A percentile compares a stretch with the other conserved stretches of the same genome.
Evolutionary conservation across 2,329 filamentous ascomycete species (phyloP).

Genomic region (Aspergillus flavus): DNA sequence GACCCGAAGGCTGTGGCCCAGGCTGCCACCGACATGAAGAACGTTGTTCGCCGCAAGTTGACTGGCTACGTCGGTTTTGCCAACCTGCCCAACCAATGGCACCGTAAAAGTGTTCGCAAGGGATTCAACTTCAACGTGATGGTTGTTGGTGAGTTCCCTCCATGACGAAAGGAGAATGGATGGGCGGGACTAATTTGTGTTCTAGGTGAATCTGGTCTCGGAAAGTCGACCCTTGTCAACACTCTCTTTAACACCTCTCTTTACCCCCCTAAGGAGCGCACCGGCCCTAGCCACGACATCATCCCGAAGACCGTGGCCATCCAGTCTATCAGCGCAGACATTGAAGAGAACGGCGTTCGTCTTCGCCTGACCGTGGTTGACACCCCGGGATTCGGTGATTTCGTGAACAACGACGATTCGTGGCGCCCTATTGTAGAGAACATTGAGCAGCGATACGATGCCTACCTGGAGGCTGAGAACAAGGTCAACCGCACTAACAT

Average conservation of each 20-base stretch:
- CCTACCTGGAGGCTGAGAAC: slow-evolving; percentile 98
- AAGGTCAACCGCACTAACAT: slow-evolving; percentile 99
- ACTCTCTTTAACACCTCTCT: slow-evolving; percentile 99
- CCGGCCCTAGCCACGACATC: slow-evolving; percentile 94
- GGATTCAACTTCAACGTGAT: slow-evolving; percentile 99
- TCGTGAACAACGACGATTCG: slow-evolving; percentile 99
- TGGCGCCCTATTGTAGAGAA: slow-evolving; percentile 99
- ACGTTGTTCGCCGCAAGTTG: slow-evolving; percentile 97
- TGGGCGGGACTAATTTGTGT: neutral
- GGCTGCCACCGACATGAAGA: slow-evolving; percentile 73
- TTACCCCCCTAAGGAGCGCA: slow-evolving; percentile 98
- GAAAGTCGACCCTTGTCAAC: slow-evolving; percentile 99
- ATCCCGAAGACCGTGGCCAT: slow-evolving; percentile 98
- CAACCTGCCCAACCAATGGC: slow-evolving; percentile 99
- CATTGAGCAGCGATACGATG: slow-evolving; percentile 98
- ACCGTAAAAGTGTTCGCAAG: slow-evolving; percentile 99
- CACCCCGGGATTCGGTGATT: slow-evolving; percentile 97
- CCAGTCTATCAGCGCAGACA: slow-evolving; percentile 92
- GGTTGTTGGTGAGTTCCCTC: slow-evolving; percentile 84
- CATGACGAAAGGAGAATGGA: neutral
- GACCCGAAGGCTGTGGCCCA: slow-evolving; percentile 61
- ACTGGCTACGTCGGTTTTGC: slow-evolving; percentile 98
- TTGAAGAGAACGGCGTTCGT: slow-evolving; percentile 97
- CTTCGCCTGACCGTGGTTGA: slow-evolving; percentile 96
- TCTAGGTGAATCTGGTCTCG: slow-evolving; percentile 94